Conservation (phyloP, 1,139 yeast species). For the Candida sanyaensis region DNA sequence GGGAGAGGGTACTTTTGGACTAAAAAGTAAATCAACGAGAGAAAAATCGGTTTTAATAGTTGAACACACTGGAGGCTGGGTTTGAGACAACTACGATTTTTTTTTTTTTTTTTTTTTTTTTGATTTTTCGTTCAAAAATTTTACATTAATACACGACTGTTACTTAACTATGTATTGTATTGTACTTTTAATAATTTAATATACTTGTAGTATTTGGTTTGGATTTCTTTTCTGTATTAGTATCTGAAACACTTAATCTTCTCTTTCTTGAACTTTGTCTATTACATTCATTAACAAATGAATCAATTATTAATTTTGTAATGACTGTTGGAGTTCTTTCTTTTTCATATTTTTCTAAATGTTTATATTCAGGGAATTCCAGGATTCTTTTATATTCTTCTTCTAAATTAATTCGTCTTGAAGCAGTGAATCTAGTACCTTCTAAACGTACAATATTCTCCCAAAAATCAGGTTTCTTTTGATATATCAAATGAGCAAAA, state of each 20-base stretch:
- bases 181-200: slow-evolving; percentile 15
- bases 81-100: no score
- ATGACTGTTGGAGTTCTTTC: background rate
- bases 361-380: slow-evolving; percentile 1
- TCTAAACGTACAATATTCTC: background rate
- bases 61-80: no score
- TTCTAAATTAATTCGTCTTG: background rate
- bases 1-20: no score
- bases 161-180: no score
- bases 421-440: background rate
- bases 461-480: background rate
- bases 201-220: slow-evolving; percentile 12
- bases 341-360: background rate
- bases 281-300: slow-evolving; percentile 5
- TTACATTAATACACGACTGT: slow-evolving; percentile 7
- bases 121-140: no score
- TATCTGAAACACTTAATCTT: slow-evolving; percentile 8
- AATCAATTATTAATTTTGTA: slow-evolving; percentile 5
- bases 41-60: no score
- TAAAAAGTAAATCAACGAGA: no score
- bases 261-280: slow-evolving; percentile 11
- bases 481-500: slow-evolving; percentile 21
- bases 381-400: slow-evolving; percentile 4
- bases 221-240: slow-evolving; percentile 10
- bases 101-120: no score